A percentile compares a stretch with the other conserved stretches of the same genome.
These are phyloP conservation scores for Umbelopsis sp. DNA, from an alignment of 371 early-diverging fungal species.

Conservation along the genomic window DNA sequence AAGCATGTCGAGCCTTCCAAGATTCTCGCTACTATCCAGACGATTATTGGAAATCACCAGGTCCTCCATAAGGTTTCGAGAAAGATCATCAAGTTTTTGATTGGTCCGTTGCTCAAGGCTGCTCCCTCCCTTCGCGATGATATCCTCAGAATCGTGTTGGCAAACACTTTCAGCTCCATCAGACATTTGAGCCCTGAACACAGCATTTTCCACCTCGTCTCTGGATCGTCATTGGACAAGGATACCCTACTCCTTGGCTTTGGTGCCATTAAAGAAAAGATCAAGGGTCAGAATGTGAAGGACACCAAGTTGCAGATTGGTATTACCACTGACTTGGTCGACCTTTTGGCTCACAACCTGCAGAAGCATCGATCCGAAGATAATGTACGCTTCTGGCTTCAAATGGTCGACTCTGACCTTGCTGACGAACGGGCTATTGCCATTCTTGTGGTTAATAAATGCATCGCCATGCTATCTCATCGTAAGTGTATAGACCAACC, in stretches of 20 bases:
- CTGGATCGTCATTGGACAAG: not conserved
- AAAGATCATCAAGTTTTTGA: conserved; percentile 9
- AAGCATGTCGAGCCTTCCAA: conserved; percentile 38
- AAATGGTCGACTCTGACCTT: conserved; percentile 26
- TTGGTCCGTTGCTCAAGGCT: conserved; percentile 2
- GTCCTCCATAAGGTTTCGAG: conserved; percentile 10
- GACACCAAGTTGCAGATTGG: not conserved
- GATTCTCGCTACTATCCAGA: conserved; percentile 36
- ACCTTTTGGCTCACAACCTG: conserved; percentile 35
- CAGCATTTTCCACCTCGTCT: conserved; percentile 12
- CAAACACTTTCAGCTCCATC: not conserved
- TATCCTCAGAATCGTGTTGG: not conserved
- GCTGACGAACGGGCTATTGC: conserved; percentile 30
- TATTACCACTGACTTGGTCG: conserved; percentile 32
- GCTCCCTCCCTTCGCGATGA: not conserved
- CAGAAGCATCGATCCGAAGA: conserved; percentile 22
- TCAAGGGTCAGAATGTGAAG: not conserved
- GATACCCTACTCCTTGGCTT: not conserved
- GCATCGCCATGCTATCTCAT: conserved; percentile 9
- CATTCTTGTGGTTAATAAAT: conserved; percentile 33
- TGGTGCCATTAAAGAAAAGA: not conserved
- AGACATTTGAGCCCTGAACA: not conserved
- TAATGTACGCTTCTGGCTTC: conserved; percentile 33
- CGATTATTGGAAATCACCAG: conserved; percentile 14
- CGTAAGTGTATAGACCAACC: not conserved